Base-by-base conservation (phyloP, 805 yeast genomes). In the Wickerhamiella lipophila region DNA sequence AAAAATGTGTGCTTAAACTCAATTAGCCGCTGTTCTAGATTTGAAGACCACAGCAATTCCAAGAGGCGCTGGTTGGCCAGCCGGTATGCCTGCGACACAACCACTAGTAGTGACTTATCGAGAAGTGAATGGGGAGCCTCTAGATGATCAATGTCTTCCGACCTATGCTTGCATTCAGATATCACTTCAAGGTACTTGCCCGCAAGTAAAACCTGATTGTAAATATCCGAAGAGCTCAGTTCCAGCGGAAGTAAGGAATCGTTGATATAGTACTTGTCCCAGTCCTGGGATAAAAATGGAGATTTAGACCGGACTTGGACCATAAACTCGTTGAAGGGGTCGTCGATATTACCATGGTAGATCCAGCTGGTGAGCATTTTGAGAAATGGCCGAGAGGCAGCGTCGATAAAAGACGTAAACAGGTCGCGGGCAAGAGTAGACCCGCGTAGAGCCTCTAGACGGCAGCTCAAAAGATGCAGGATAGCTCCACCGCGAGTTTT, bases 301-400 rank as follows among this genome's bases (percentile, higher is more conserved):
- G 56, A 56, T 3, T 55, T 52, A 13, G 59, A 53, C 27, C 52
- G 55, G 50, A 51, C 57, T 51, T 64, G 67, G 25, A 75, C 71
- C n/a, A 92, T 76, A 60, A 92, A 92, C 62, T 89, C 98, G 35
- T 79, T 77, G 59, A 77, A 78, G 0, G 84, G 85, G 56, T 92
- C 98, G 53, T 76, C 72, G 8, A 92, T 68, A 5, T 69, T 67
- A 0, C 98, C 98, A 44, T 71, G 66, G 3, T 73, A 70, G 15
- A 89, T 69, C 98, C 98, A 92, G n/a, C 67, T 60, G 55, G 82
- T 79, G 8, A 92, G 67, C 78, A 83, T 81, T 1, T 55, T 55
- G 16, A 84, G 68, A 58, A 85, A 92, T 35, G 77, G 76, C 27
- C 53, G 57, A 34, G 94, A 77, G 1, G 86, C 75, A 12, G 70